Conservation (phyloP, 495 filamentous ascomycete genomes). For the Podospora pseudoanserina region DNA sequence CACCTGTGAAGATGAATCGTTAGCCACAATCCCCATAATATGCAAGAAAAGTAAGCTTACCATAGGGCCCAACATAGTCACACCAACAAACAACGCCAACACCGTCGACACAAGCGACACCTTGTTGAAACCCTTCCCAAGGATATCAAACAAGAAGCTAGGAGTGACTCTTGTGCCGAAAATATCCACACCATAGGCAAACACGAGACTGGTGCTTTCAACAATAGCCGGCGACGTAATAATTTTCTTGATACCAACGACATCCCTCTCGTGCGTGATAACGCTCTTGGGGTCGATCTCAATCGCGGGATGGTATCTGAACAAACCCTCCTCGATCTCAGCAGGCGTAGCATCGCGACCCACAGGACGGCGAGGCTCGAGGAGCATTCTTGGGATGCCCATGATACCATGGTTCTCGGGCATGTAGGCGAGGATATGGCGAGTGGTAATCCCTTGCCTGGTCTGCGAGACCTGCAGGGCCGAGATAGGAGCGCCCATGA, state of each 20-base stretch:
- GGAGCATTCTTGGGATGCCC: constrained; percentile 68
- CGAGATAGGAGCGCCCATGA: constrained; percentile 71
- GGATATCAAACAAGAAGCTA: constrained; percentile 81
- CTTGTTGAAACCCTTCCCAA: constrained; percentile 92
- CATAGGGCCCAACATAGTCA: constrained; percentile 76
- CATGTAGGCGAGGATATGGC: constrained; percentile 74
- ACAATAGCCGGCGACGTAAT: constrained; percentile 70
- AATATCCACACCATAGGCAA: constrained; percentile 85
- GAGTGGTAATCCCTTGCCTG: constrained; percentile 85
- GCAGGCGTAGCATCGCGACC: constrained; percentile 74
- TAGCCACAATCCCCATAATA: constrained; percentile 7
- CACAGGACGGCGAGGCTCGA: constrained; percentile 86
- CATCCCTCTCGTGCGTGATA: constrained; percentile 77
- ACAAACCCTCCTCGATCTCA: constrained; percentile 80
- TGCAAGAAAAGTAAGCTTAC: constrained; percentile 48
- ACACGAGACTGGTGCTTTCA: constrained; percentile 90
- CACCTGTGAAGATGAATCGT: constrained; percentile 19
- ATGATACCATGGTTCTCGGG: constrained; percentile 67
- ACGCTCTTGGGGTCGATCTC: constrained; percentile 81
- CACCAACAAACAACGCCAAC: constrained; percentile 67
- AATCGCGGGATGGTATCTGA: constrained; percentile 68
- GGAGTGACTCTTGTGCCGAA: constrained; percentile 83
- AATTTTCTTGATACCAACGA: constrained; percentile 68
- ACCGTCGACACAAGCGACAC: constrained; percentile 80
- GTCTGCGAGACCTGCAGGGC: constrained; percentile 83